These are phyloP conservation scores for Trichoderma lentiforme DNA, from an alignment of 2,329 filamentous ascomycete genomes.

Conservation along the genomic window DNA sequence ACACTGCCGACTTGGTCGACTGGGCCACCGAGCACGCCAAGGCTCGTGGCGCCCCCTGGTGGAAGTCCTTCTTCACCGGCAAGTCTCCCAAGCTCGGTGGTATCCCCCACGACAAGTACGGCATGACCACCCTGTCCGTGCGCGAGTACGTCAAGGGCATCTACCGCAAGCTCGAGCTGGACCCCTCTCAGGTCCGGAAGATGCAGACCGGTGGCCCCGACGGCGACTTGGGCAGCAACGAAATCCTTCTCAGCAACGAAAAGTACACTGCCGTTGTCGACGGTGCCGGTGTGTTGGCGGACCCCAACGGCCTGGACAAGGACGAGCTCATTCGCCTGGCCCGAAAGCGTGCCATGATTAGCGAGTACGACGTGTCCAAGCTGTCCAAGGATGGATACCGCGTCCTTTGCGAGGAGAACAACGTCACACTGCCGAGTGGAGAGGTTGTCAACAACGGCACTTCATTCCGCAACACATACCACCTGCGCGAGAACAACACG, in stretches of 20 bases:
- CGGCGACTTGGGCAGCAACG: conserved; percentile 94
- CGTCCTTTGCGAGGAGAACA: conserved; percentile 85
- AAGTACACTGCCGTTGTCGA: conserved; percentile 96
- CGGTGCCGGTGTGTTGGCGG: conserved; percentile 89
- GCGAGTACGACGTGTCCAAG: conserved; percentile 78
- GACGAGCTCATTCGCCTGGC: conserved; percentile 81
- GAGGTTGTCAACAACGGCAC: conserved; percentile 89
- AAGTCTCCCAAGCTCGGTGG: conserved; percentile 95
- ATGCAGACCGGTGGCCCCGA: conserved; percentile 97
- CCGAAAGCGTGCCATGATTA: conserved; percentile 84
- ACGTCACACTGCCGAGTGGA: conserved; percentile 81
- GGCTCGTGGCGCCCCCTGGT: conserved; percentile 86
- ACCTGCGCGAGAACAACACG: conserved; percentile 71
- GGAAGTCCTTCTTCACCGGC: conserved; percentile 99
- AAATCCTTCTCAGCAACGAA: conserved; percentile 93
- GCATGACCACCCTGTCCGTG: conserved; percentile 96
- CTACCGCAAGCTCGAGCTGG: conserved; percentile 91
- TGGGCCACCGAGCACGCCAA: conserved; percentile 98
- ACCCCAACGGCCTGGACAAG: conserved; percentile 83
- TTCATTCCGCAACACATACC: conserved; percentile 95
- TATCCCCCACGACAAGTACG: conserved; percentile 93
- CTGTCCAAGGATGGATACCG: conserved; percentile 86
- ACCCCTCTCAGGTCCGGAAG: conserved; percentile 81
- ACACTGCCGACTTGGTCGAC: conserved; percentile 93
- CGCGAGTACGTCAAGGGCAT: conserved; percentile 95